phyloP scores from a whole-genome alignment of 108 stramenopile species.

The Hondaea fermentalgiana region DNA sequence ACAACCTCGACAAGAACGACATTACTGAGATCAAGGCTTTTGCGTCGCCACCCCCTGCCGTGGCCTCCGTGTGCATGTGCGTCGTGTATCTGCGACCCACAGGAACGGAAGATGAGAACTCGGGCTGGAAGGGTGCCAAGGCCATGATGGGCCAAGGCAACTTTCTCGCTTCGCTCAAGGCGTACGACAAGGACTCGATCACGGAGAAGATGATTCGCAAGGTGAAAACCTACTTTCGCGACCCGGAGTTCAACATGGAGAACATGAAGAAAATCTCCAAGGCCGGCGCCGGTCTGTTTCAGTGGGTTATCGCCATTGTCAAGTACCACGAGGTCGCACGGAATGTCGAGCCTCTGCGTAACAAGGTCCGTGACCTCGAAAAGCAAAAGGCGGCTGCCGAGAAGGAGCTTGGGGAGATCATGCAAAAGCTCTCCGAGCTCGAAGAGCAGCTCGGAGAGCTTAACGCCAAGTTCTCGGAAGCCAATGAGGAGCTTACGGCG shows the following conservation, averaged over 20 bases:
- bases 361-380: constrained; percentile 55
- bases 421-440: constrained; percentile 37
- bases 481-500: constrained; percentile 45
- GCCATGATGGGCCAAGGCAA: constrained; percentile 52
- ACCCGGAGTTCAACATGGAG: constrained; percentile 46
- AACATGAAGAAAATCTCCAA: constrained; percentile 48
- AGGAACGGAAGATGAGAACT: constrained; percentile 49
- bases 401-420: constrained; percentile 42
- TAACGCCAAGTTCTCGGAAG: constrained; percentile 35
- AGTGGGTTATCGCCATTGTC: constrained; percentile 55
- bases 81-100: constrained; percentile 45
- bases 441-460: constrained; percentile 46
- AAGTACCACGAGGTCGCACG: constrained; percentile 60
- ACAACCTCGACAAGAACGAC: constrained; percentile 55
- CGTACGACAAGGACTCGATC: constrained; percentile 55
- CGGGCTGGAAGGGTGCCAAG: constrained; percentile 52
- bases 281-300: constrained; percentile 51
- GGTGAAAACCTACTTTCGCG: constrained; percentile 39
- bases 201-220: constrained; percentile 47
- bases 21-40: constrained; percentile 57
- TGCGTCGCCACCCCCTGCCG: constrained; percentile 46
- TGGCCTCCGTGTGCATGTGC: constrained; percentile 31
- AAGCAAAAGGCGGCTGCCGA: constrained; percentile 47
- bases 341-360: constrained; percentile 52
- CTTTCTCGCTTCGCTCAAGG: constrained; percentile 48